Base-by-base conservation (phyloP, 108 stramenopile species). In the Ochromonas danica region DNA sequence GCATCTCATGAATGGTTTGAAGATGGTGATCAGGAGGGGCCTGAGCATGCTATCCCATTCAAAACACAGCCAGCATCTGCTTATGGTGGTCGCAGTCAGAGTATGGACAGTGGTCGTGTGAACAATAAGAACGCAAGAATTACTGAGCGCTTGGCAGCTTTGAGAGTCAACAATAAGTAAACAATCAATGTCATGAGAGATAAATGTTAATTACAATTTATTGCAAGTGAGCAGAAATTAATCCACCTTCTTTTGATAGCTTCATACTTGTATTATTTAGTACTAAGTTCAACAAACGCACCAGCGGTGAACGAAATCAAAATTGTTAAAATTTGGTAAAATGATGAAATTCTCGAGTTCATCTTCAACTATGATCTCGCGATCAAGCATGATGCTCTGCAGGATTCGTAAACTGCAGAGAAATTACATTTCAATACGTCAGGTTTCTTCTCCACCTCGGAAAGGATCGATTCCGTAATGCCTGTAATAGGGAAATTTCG, bases 151-250 rank as follows among this genome's bases (percentile, higher is more conserved):
- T 57, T 57, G 51, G 51, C 51, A 57, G n/a, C n/a, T n/a, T n/a
- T n/a, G n/a, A n/a, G n/a, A n/a, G n/a, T n/a, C n/a, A n/a, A n/a
- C n/a, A n/a, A 57, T 57, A 57, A 57, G 51, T 57, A 57, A 57
- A 57, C 51, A 57, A 57, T 57, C 51, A 57, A 57, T 57, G 51
- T 57, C 51, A 57, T 57, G 51, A 57, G 51, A 57, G 51, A 57
- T 57, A 57, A 57, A 57, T 57, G 51, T 57, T 57, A 57, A 57
- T 57, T 57, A 57, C 51, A 57, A 57, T 57, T 57, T 57, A 57
- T 57, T 57, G 51, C 51, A 57, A 57, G 51, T 57, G 51, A 57
- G 51, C 51, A 57, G 51, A 57, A 57, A 57, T 57, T 57, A 57
- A 57, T 57, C 51, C 51, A 57, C 51, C 51, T 57, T 57, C 51